Base-by-base conservation (phyloP, 129 eudicot genomes). In the Gnaphalium uliginosum region DNA sequence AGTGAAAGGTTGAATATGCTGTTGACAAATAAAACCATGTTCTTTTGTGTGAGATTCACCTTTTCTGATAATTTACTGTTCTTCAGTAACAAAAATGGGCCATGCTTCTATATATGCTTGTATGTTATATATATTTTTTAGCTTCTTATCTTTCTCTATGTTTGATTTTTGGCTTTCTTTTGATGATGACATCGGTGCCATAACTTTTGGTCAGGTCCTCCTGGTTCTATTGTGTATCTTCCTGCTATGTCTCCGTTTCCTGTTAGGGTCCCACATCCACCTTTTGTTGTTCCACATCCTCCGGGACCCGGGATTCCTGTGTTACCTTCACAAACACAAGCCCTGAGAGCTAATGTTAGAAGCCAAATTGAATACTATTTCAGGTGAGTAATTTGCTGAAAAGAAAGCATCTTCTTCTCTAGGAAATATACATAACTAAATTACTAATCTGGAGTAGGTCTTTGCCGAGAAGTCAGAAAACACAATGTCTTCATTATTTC, bases 351-450 rank as follows among this genome's bases (percentile, higher is more conserved):
- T 57, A 84, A 58, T 79, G 81, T 94, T 41, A 71, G 83, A 53
- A 88, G 81, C 86, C 98, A 94, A 83, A 88, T 94, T 84, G 97
- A 94, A 73, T 94, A 94, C 80, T 94, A 94, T 68, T 94, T 94
- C 88, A 88, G 98, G 98, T 93, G 79, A 73, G 77, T 84, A 25
- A 17, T 46, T 66, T 46, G 68, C 39, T 69, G 68, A 32, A 63
- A 32, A 8, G 14, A 66, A 37, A 66, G 14, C 70, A 66, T 66
- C 46, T 22, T 3, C 37, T 60, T 74, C 25, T 17, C 69, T 65
- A 30, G 23, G n/a, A 18, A 33, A 5, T 65, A 65, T 32, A 65
- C 6, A 8, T 32, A n/a, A 32, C 48, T 17, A 9, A 65, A 30
- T 5, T 65, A 50, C 69, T 65, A 65, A n/a, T n/a, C n/a, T n/a